Conservation (phyloP, 228 moss, liverwort and hornwort species). For the Sphagnum fallax region DNA sequence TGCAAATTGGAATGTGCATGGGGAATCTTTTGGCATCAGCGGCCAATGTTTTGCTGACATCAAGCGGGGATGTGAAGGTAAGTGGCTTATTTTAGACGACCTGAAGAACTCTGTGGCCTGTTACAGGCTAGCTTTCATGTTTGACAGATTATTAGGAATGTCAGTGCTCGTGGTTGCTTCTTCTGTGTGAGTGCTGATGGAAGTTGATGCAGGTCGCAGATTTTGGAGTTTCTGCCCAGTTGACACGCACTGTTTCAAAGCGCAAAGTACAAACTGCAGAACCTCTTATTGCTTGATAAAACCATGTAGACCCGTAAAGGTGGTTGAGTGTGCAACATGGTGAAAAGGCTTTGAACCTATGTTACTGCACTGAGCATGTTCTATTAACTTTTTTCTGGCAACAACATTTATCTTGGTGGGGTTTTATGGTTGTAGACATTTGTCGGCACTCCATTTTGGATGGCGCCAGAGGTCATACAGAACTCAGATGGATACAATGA, state of each 20-base stretch:
- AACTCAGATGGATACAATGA: slow-evolving; percentile 98
- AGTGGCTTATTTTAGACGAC: background rate
- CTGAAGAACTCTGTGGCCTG: too few relatives aligned
- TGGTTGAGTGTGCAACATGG: too few relatives aligned
- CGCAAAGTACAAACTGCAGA: slow-evolving; percentile 56
- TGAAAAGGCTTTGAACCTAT: too few relatives aligned
- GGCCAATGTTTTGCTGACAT: slow-evolving; percentile 89
- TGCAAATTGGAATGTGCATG: slow-evolving; percentile 1
- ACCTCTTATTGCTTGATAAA: background rate
- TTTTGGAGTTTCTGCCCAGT: slow-evolving; percentile 98
- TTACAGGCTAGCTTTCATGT: too few relatives aligned
- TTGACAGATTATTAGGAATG: too few relatives aligned
- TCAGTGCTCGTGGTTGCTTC: too few relatives aligned
- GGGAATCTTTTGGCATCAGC: slow-evolving; percentile 42
- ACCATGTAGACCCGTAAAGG: too few relatives aligned
- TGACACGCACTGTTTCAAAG: slow-evolving; percentile 93
- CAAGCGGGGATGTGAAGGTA: slow-evolving; percentile 97
- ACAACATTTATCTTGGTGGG: slow-evolving; percentile 1
- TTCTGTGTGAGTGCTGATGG: slow-evolving; percentile 30
- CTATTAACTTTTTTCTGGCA: background rate
- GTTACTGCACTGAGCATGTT: too few relatives aligned
- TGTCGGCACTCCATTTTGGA: slow-evolving; percentile 99
- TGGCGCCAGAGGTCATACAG: slow-evolving; percentile 99
- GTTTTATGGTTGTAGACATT: slow-evolving; percentile 63
- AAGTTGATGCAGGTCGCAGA: slow-evolving; percentile 89